phyloP scores from a whole-genome alignment of 306 rosid genomes.

The Casuarina equisetifolia region DNA sequence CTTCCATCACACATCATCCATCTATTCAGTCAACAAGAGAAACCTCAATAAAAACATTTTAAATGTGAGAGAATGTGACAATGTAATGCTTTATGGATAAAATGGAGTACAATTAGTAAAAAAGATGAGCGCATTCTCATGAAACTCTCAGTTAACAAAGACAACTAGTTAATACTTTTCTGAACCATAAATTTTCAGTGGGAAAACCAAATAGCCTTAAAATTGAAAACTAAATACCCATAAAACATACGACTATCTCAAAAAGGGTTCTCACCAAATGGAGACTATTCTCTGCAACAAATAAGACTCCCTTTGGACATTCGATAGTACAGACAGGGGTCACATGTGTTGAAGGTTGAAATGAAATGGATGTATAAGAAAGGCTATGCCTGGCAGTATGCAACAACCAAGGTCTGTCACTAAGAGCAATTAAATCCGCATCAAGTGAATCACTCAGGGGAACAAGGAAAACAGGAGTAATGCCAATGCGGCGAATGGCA shows the following conservation, averaged over 20 bases:
- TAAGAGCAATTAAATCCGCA: constrained; percentile 78
- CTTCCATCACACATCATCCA: background rate
- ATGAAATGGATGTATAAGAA: constrained; percentile 90
- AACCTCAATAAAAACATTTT: background rate
- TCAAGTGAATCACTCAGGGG: constrained; percentile 82
- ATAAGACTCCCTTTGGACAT: constrained; percentile 89
- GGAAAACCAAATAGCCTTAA: background rate
- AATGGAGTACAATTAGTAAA: background rate
- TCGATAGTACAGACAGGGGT: constrained; percentile 86
- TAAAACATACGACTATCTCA: constrained; percentile 14
- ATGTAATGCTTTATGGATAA: background rate
- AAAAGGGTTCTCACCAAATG: constrained; percentile 71
- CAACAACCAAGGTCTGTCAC: constrained; percentile 97
- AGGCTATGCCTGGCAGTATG: constrained; percentile 93
- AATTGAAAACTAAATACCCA: constrained; percentile 7
- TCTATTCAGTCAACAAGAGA: background rate
- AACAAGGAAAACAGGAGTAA: constrained; percentile 93
- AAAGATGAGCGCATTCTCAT: background rate
- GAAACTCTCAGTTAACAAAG: background rate
- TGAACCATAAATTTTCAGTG: background rate
- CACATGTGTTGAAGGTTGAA: constrained; percentile 86
- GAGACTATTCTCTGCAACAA: constrained; percentile 84
- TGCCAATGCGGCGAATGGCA: constrained; percentile 88
- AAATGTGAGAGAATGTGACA: background rate
- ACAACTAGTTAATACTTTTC: background rate